These are phyloP conservation scores for Fusarium nematophilum DNA, from an alignment of 2,329 filamentous ascomycete species.

Conservation along the genomic window DNA sequence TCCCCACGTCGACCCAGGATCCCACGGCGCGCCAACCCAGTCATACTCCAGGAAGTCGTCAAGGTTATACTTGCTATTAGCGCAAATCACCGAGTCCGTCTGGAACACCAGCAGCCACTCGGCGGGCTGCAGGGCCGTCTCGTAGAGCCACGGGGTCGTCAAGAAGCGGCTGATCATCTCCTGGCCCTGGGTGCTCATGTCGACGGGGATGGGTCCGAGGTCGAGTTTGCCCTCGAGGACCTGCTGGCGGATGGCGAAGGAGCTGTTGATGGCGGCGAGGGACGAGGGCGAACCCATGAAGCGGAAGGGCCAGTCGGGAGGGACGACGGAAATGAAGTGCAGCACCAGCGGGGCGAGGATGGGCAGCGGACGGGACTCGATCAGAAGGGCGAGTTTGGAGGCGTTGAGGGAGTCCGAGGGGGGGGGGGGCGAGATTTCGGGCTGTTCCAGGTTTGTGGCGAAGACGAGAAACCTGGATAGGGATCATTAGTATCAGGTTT, in stretches of 20 bases:
- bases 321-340: conserved; percentile 67
- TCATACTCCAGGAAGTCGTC: conserved; percentile 64
- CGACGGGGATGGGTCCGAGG: conserved; percentile 62
- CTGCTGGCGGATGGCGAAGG: conserved; percentile 58
- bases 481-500: neutral
- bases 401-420: conserved; percentile 25
- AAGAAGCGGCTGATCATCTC: conserved; percentile 66
- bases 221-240: conserved; percentile 60
- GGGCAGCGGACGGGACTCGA: conserved; percentile 63
- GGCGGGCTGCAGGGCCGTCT: conserved; percentile 58
- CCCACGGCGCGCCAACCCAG: conserved; percentile 66
- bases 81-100: conserved; percentile 67
- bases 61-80: conserved; percentile 59
- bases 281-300: conserved; percentile 65
- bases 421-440: too few relatives aligned
- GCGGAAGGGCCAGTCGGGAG: conserved; percentile 67
- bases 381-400: conserved; percentile 65
- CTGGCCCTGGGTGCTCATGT: conserved; percentile 62
- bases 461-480: neutral
- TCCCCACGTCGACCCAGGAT: conserved; percentile 54
- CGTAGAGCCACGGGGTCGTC: conserved; percentile 64
- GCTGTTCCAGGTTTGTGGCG: neutral
- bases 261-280: conserved; percentile 57
- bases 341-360: conserved; percentile 64
- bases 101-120: conserved; percentile 68